These are phyloP conservation scores for Thalia dealbata DNA, from an alignment of 176 grass and related monocot species.

Conservation along the genomic window DNA sequence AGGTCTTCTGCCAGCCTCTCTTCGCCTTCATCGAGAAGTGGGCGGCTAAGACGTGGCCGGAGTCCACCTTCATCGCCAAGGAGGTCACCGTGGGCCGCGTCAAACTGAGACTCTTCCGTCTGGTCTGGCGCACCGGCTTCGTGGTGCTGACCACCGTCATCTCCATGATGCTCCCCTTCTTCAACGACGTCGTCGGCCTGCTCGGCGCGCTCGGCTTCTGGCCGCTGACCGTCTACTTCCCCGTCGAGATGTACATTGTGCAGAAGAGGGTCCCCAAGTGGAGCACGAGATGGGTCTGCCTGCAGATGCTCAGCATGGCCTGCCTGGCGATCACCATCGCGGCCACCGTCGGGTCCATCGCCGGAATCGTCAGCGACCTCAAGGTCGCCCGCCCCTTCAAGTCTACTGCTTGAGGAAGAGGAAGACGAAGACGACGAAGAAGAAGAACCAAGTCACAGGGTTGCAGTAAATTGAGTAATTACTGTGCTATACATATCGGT, in stretches of 20 bases:
- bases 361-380: constrained; percentile 49
- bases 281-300: constrained; percentile 8
- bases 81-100: constrained; percentile 27
- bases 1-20: constrained; percentile 71
- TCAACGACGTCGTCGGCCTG: constrained; percentile 61
- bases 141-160: constrained; percentile 59
- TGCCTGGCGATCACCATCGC: constrained; percentile 39
- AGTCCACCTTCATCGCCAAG: constrained; percentile 39
- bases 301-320: constrained; percentile 24
- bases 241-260: constrained; percentile 86
- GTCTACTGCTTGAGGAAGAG: neutral
- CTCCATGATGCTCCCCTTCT: constrained; percentile 83
- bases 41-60: constrained; percentile 43
- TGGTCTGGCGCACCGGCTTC: constrained; percentile 46
- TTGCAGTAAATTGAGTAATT: too few relatives aligned
- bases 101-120: constrained; percentile 33
- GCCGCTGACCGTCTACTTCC: constrained; percentile 92
- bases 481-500: neutral
- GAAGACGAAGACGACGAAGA: too few relatives aligned
- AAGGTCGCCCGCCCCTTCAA: constrained; percentile 56
- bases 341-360: constrained; percentile 56
- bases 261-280: constrained; percentile 34
- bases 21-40: constrained; percentile 71
- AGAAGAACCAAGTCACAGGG: too few relatives aligned
- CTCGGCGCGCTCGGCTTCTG: constrained; percentile 87